A percentile compares a stretch with the other conserved stretches of the same genome.
Conservation (phyloP, 352 stramenopile genomes). For the Globisporangium sylvaticum region DNA sequence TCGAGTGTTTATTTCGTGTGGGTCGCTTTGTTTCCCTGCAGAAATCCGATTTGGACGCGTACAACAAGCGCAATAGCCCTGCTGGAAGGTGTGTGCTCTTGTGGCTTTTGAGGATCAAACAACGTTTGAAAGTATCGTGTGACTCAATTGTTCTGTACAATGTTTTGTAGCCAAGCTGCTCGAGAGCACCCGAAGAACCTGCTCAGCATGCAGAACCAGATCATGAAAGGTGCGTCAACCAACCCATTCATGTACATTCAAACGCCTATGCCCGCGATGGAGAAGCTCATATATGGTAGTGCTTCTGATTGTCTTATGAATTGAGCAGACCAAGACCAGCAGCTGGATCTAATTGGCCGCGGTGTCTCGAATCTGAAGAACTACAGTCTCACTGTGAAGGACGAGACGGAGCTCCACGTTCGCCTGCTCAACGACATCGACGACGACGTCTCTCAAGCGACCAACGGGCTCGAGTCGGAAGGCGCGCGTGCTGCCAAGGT, state of each 20-base stretch:
- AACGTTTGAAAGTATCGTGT: too few species aligned
- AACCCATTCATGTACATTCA: background rate
- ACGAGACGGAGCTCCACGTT: constrained; percentile 88
- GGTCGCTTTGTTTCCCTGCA: constrained; percentile 13
- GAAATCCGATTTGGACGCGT: constrained; percentile 73
- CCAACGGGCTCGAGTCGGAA: constrained; percentile 82
- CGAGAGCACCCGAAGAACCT: constrained; percentile 46
- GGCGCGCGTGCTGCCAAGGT: constrained; percentile 68
- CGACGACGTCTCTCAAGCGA: constrained; percentile 78
- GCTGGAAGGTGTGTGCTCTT: too few species aligned
- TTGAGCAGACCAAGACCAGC: constrained; percentile 77
- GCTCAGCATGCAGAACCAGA: constrained; percentile 86
- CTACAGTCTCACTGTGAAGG: constrained; percentile 84
- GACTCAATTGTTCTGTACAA: too few species aligned
- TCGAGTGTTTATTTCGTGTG: background rate
- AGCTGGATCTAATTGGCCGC: constrained; percentile 78
- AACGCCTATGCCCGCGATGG: background rate
- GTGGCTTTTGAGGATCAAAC: too few species aligned
- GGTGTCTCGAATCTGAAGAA: constrained; percentile 83
- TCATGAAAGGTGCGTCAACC: constrained; percentile 66
- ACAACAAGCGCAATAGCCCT: constrained; percentile 53
- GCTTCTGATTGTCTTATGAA: background rate
- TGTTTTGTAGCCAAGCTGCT: constrained; percentile 19
- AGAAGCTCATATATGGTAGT: background rate
- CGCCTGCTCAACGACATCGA: constrained; percentile 88